Evolutionary conservation across 1,284 basidiomycete species (phyloP).

Genomic region (Ustilago sp.): DNA sequence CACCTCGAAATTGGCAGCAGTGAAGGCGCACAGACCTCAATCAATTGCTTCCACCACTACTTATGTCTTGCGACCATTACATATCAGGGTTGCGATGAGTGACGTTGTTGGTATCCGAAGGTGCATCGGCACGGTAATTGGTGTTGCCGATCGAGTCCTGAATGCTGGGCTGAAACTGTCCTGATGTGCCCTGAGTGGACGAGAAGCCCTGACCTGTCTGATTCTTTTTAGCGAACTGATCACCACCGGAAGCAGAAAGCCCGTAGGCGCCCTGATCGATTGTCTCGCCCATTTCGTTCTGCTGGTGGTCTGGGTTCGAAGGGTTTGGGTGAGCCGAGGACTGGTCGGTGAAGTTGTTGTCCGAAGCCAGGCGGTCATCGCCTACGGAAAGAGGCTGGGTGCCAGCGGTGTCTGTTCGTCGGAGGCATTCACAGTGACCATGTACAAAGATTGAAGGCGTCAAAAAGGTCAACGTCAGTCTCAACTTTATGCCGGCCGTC

Average conservation of each 20-base stretch:
- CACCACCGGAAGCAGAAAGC: slow-evolving; percentile 38
- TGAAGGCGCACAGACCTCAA: neutral
- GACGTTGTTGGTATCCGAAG: slow-evolving; percentile 20
- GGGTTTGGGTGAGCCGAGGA: slow-evolving; percentile 41
- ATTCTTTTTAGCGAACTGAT: slow-evolving; percentile 43
- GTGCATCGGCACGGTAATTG: slow-evolving; percentile 26
- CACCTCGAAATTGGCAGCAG: neutral
- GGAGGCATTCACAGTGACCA: neutral
- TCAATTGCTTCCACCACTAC: neutral
- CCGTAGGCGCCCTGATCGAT: slow-evolving; percentile 49
- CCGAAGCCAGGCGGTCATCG: slow-evolving; percentile 41
- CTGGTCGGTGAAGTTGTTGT: slow-evolving; percentile 47
- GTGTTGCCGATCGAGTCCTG: slow-evolving; percentile 37
- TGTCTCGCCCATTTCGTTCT: slow-evolving; percentile 31
- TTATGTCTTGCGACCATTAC: neutral
- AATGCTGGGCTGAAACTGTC: slow-evolving; percentile 43
- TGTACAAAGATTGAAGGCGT: neutral
- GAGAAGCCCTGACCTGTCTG: slow-evolving; percentile 48
- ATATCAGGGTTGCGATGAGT: slow-evolving; percentile 28
- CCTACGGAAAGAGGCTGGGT: slow-evolving; percentile 37
- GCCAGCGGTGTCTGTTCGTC: slow-evolving; percentile 31
- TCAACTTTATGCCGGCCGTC: neutral
- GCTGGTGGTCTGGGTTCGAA: slow-evolving; percentile 17
- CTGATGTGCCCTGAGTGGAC: slow-evolving; percentile 21
- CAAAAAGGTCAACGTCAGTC: neutral